Percentiles rank a stretch among this genome's conserved stretches.
phyloP scores from a whole-genome alignment of 805 yeast species.

The Priceomyces carsonii region DNA sequence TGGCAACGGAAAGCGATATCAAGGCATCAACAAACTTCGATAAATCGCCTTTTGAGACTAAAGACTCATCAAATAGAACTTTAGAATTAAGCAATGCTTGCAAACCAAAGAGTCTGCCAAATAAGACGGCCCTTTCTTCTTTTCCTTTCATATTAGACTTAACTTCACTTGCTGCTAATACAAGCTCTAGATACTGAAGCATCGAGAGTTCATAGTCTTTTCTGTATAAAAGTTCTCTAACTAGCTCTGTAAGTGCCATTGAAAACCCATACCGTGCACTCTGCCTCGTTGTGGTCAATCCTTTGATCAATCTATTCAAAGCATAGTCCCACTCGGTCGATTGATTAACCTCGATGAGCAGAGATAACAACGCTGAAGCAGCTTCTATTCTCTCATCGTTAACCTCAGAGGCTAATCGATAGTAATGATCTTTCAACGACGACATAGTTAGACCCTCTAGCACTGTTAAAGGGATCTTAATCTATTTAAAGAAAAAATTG shows the following conservation, averaged over 20 bases:
- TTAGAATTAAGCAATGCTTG: conserved; percentile 64
- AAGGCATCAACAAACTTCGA: conserved; percentile 45
- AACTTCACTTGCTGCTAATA: conserved; percentile 32
- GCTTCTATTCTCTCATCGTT: conserved; percentile 71
- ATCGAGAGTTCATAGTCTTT: conserved; percentile 32
- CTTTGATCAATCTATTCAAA: conserved; percentile 72
- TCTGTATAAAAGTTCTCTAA: conserved; percentile 33
- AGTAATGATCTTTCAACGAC: conserved; percentile 75
- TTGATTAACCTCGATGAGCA: conserved; percentile 46
- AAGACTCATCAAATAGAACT: conserved; percentile 21
- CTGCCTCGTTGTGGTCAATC: conserved; percentile 78
- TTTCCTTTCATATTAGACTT: conserved; percentile 62
- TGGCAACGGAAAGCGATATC: conserved; percentile 58
- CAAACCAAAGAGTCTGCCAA: conserved; percentile 84
- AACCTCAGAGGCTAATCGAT: conserved; percentile 72
- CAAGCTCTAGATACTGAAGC: conserved; percentile 38
- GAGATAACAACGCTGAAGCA: conserved; percentile 64
- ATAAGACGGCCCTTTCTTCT: conserved; percentile 74
- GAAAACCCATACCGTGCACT: conserved; percentile 88
- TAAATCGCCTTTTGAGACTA: conserved; percentile 13
- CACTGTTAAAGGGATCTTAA: no score
- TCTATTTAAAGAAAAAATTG: no score
- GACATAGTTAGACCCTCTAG: no score
- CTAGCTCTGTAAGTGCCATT: conserved; percentile 76
- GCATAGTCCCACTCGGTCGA: conserved; percentile 80